phyloP scores from a whole-genome alignment of 768 basidiomycete species.

The Leucogyrophana mollusca region DNA sequence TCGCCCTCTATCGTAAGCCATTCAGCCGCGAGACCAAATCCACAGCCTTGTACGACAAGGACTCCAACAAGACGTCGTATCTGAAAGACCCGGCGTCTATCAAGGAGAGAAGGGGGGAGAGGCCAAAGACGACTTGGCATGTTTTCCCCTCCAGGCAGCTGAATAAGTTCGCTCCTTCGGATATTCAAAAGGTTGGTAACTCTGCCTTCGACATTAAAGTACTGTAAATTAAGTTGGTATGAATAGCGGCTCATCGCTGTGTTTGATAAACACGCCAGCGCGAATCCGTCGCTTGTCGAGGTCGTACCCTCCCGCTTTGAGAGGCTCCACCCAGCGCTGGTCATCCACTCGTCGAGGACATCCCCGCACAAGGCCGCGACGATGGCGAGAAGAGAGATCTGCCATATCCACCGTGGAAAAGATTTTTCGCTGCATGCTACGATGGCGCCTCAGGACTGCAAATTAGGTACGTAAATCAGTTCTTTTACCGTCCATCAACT shows the following conservation, averaged over 20 bases:
- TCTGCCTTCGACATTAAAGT: background rate
- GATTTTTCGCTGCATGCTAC: conserved; percentile 24
- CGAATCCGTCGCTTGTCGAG: conserved; percentile 18
- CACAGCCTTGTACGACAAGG: conserved; percentile 1
- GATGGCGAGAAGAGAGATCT: conserved; percentile 17
- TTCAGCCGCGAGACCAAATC: conserved; percentile 31
- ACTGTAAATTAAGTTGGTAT: background rate
- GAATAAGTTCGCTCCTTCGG: conserved; percentile 12
- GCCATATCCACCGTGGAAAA: conserved; percentile 17
- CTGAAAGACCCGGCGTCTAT: conserved; percentile 7
- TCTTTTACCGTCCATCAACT: no score
- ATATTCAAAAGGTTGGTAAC: conserved; percentile 14
- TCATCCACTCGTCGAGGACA: conserved; percentile 14
- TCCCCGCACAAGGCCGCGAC: conserved; percentile 18
- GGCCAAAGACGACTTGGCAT: conserved; percentile 22
- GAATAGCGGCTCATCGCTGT: conserved; percentile 9
- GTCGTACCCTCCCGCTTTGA: conserved; percentile 18
- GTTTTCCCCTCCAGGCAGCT: conserved; percentile 23
- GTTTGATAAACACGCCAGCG: conserved; percentile 11
- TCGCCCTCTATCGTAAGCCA: conserved; percentile 24
- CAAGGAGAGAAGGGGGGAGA: conserved; percentile 15
- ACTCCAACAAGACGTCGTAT: conserved; percentile 14
- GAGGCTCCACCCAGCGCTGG: conserved; percentile 12
- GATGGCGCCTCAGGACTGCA: conserved; percentile 25
- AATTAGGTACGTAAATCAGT: conserved; percentile 15